These are phyloP conservation scores for Neocatenulostroma microsporum DNA, from an alignment of 2,329 filamentous ascomycete genomes.

Conservation along the genomic window DNA sequence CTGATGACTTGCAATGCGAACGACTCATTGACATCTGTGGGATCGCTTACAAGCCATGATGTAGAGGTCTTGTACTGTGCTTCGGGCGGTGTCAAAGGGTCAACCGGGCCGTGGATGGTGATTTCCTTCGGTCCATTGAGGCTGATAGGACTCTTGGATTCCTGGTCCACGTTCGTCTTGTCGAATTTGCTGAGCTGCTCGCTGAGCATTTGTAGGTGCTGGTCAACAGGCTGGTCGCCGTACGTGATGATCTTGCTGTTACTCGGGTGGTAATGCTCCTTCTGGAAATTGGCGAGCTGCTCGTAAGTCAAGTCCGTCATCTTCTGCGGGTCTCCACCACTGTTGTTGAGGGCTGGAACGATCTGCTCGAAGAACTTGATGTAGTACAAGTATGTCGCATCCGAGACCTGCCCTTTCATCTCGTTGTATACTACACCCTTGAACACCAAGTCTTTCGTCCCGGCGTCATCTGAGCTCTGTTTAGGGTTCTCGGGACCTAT, in stretches of 20 bases:
- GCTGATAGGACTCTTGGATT: slow-evolving; percentile 68
- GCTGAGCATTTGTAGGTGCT: slow-evolving; percentile 74
- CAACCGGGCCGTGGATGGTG: slow-evolving; percentile 69
- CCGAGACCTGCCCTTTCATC: slow-evolving; percentile 99
- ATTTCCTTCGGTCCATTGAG: slow-evolving; percentile 63
- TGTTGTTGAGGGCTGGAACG: slow-evolving; percentile 91
- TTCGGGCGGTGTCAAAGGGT: slow-evolving; percentile 76
- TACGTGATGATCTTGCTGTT: slow-evolving; percentile 96
- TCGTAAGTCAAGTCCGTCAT: slow-evolving; percentile 93
- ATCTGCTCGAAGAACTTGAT: slow-evolving; percentile 92
- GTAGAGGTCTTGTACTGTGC: slow-evolving; percentile 91
- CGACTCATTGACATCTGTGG: slow-evolving; percentile 73
- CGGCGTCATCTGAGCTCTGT: slow-evolving; percentile 28
- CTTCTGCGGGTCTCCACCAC: slow-evolving; percentile 88
- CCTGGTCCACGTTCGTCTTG: slow-evolving; percentile 58
- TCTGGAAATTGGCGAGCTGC: slow-evolving; percentile 80
- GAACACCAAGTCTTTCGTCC: slow-evolving; percentile 64
- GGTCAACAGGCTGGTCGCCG: slow-evolving; percentile 76
- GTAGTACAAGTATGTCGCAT: slow-evolving; percentile 92
- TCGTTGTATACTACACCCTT: slow-evolving; percentile 99
- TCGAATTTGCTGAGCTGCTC: slow-evolving; percentile 66
- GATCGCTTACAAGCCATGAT: slow-evolving; percentile 84
- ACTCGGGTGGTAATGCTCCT: slow-evolving; percentile 91
- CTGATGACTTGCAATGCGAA: slow-evolving; percentile 79
- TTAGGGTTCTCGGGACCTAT: slow-evolving; percentile 82